phyloP scores from a whole-genome alignment of 805 yeast genomes.

The Candida saitoana region DNA sequence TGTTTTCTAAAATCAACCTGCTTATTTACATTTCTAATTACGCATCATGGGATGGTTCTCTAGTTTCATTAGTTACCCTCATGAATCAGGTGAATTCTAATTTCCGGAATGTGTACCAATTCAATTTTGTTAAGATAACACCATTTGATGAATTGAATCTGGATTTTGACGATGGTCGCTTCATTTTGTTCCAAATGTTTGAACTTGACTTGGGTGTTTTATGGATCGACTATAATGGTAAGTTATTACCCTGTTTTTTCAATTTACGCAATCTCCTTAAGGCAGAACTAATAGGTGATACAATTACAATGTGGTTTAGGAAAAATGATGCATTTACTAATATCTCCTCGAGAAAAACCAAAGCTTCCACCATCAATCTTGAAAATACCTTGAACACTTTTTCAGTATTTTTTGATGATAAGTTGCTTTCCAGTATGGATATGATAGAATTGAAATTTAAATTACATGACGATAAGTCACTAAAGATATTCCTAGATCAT shows the following conservation, averaged over 20 bases:
- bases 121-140: conserved; percentile 5
- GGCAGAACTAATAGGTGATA: conserved; percentile 2
- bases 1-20: not conserved
- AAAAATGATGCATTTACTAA: not conserved
- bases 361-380: not conserved
- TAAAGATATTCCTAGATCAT: not conserved
- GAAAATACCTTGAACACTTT: not conserved
- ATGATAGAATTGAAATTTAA: not conserved
- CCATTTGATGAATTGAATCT: conserved; percentile 6
- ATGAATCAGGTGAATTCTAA: conserved; percentile 4
- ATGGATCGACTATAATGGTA: conserved; percentile 3
- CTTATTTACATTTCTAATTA: not conserved
- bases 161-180: conserved; percentile 5
- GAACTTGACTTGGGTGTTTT: conserved; percentile 11
- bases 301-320: conserved; percentile 2
- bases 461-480: not conserved
- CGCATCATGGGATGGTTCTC: conserved; percentile 8
- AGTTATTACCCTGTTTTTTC: conserved; percentile 6
- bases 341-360: not conserved
- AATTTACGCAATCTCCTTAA: conserved; percentile 6
- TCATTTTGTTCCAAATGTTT: conserved; percentile 9
- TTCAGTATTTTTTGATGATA: not conserved
- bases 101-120: conserved; percentile 11
- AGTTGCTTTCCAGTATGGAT: not conserved
- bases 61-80: conserved; percentile 4